Evolutionary conservation across 306 rosid species (phyloP), one percentile per base, ranked within the genome.

Genomic region (Gynostemma pentaphyllum): DNA sequence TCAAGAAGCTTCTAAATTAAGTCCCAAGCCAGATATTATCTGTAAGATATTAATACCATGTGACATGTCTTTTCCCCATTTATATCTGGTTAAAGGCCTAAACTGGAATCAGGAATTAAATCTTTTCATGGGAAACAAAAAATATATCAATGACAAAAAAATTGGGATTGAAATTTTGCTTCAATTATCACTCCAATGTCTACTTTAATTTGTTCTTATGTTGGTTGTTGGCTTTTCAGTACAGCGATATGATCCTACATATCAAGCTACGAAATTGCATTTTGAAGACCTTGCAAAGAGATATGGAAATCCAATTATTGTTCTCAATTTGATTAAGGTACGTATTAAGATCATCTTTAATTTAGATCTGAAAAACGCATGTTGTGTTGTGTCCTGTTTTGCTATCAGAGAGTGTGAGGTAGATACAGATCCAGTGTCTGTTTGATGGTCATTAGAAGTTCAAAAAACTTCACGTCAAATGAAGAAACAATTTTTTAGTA

Each of bases 171-270:
- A n/a, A 54, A 30, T 23, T 4, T 29, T 30, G 57, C 36, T 42
- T 42, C 2, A 10, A 3, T 42, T 42, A 3, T 39, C 14, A 42
- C 46, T 13, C 46, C 18, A 42, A 14, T 16, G 9, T 13, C 19
- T 7, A 36, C 9, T 11, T 13, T 16, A n/a, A 30, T 55, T 36
- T 57, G n/a, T 45, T 42, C n/a, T 34, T 55, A 41, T 26, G 40
- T 49, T 32, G 48, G 23, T 8, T 46, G 21, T 11, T 75, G 70
- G 66, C 30, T 71, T 68, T 74, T 60, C 83, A 89, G 97, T 92
- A 76, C 98, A 92, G 80, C 87, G 98, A 79, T 88, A 88, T 68
- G 96, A 92, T 73, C 98, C 98, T 53, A 92, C 94, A 56, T 92
- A 92, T 60, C 74, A 92, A 75, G 86, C 98, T 70, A 92, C 98